A percentile compares a stretch with the other conserved stretches of the same genome.
phyloP scores from a whole-genome alignment of 805 yeast species.

The Candida anglica region DNA sequence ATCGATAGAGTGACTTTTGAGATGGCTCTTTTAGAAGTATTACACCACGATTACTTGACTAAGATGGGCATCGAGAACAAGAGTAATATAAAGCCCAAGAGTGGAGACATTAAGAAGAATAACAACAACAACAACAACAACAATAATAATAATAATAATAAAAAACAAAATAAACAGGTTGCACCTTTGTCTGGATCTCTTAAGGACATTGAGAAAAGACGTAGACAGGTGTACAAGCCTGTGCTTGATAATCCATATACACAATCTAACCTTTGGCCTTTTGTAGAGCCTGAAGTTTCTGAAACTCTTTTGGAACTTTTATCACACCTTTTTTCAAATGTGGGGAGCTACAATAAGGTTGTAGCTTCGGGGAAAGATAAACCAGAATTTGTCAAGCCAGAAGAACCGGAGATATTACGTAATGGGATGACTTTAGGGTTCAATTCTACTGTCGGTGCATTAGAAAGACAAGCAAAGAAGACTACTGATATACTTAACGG shows the following conservation, averaged over 20 bases:
- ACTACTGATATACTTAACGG: conserved; percentile 10
- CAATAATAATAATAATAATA: too few species aligned
- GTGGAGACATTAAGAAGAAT: too few species aligned
- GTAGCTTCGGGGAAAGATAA: conserved; percentile 1
- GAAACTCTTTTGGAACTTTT: conserved; percentile 34
- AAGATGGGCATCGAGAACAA: too few species aligned
- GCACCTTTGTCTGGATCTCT: conserved; percentile 33
- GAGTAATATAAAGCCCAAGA: too few species aligned
- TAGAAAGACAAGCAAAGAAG: conserved; percentile 41
- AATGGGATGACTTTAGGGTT: conserved; percentile 42
- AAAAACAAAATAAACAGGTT: too few species aligned
- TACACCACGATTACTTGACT: too few species aligned
- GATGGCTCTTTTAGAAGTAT: too few species aligned
- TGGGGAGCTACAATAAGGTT: conserved; percentile 21
- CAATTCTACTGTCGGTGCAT: conserved; percentile 47
- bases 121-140: too few species aligned
- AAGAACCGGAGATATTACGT: conserved; percentile 17
- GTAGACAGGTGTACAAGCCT: conserved; percentile 60
- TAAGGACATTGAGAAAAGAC: conserved; percentile 45
- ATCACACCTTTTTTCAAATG: conserved; percentile 25
- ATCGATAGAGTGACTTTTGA: too few species aligned
- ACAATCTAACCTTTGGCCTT: conserved; percentile 38
- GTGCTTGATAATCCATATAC: conserved; percentile 62
- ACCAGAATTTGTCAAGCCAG: conserved; percentile 8
- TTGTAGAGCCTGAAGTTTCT: conserved; percentile 35